Evolutionary conservation across 2,329 filamentous ascomycete genomes (phyloP).

Genomic region (Hypoxylon sp.): DNA sequence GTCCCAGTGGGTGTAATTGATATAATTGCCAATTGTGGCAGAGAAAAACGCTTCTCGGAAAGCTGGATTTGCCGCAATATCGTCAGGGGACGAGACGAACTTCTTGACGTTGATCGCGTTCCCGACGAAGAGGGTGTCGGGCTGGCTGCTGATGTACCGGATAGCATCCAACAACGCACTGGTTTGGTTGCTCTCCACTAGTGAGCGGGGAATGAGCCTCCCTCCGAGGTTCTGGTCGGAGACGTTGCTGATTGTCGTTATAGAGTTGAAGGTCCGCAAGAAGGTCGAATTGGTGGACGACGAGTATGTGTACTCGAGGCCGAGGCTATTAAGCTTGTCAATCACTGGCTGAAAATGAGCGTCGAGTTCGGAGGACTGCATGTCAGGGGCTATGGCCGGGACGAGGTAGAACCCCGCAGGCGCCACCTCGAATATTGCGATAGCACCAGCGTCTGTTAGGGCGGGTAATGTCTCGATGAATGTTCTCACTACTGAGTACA

Average conservation of each 20-base stretch:
- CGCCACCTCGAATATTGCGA: not conserved
- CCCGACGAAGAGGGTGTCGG: not conserved
- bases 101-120: not conserved
- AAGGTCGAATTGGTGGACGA: not conserved
- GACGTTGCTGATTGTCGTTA: not conserved
- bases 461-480: constrained; percentile 7
- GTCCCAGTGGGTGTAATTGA: not conserved
- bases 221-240: constrained; percentile 5
- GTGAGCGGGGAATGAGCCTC: not conserved
- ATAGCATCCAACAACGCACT: not conserved
- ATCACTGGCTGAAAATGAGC: not conserved
- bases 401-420: not conserved
- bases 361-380: not conserved
- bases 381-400: not conserved
- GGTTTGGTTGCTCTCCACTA: not conserved
- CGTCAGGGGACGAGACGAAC: not conserved
- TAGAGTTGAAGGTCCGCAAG: not conserved
- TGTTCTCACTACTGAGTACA: not conserved
- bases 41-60: constrained; percentile 7
- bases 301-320: not conserved
- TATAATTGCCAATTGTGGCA: not conserved
- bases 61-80: constrained; percentile 1
- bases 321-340: not conserved
- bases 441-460: not conserved
- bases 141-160: not conserved